These are phyloP conservation scores for Epichloe glyceriae DNA, from an alignment of 2,329 filamentous ascomycete species.

Conservation along the genomic window DNA sequence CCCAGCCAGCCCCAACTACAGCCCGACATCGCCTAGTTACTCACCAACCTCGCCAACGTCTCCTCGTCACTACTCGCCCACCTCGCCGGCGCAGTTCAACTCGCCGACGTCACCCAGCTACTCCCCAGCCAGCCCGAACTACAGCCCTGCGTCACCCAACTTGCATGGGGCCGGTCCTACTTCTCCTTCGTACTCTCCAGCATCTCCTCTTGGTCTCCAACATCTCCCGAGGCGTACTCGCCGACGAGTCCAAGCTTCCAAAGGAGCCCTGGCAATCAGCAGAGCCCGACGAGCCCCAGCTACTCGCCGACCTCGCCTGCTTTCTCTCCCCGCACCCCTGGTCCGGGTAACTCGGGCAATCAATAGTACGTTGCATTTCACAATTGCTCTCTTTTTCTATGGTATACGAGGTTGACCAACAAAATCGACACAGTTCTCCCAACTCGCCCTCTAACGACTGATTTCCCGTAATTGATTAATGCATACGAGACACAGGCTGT, in stretches of 20 bases:
- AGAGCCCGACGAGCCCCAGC: conserved; percentile 54
- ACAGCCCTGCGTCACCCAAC: conserved; percentile 55
- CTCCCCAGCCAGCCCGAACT: conserved; percentile 57
- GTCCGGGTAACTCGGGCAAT: conserved; percentile 29
- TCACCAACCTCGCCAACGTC: conserved; percentile 48
- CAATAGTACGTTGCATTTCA: conserved; percentile 23
- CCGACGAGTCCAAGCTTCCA: conserved; percentile 50
- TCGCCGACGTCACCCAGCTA: conserved; percentile 65
- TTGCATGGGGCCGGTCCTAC: conserved; percentile 31
- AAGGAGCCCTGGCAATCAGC: conserved; percentile 37
- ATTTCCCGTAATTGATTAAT: conserved; percentile 19
- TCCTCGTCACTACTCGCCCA: conserved; percentile 48
- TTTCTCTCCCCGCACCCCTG: conserved; percentile 33
- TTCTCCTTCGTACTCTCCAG: conserved; percentile 53
- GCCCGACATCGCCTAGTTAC: conserved; percentile 53
- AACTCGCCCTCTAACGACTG: conserved; percentile 29
- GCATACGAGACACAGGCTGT: conserved; percentile 21
- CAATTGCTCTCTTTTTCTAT: not conserved
- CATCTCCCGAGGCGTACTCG: conserved; percentile 52
- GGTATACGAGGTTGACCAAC: not conserved
- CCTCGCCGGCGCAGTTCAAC: conserved; percentile 60
- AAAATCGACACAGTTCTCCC: conserved; percentile 23
- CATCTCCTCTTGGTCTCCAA: conserved; percentile 68
- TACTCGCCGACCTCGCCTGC: conserved; percentile 52
- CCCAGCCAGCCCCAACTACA: conserved; percentile 47